phyloP scores from a whole-genome alignment of 768 basidiomycete species.

The Cyclocybe aegerita region DNA sequence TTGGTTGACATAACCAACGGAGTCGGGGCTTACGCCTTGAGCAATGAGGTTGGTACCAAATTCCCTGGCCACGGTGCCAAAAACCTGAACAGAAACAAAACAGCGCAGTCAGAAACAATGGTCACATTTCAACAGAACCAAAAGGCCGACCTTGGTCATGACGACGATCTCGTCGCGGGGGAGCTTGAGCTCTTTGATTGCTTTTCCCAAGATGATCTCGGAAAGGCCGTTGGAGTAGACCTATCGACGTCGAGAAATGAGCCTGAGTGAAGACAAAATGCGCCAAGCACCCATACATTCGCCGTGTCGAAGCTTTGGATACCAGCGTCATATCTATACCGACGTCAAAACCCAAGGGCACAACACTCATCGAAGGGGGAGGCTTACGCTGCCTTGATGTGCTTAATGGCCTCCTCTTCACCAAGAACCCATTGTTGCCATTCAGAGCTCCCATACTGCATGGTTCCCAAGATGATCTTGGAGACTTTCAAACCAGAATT shows the following conservation, averaged over 20 bases:
- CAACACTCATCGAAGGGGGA: neutral
- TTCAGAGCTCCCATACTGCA: constrained; percentile 52
- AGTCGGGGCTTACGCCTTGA: constrained; percentile 26
- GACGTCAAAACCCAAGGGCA: neutral
- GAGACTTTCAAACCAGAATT: constrained; percentile 64
- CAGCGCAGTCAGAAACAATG: neutral
- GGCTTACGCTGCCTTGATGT: constrained; percentile 48
- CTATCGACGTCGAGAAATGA: constrained; percentile 24
- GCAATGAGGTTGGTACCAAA: constrained; percentile 12
- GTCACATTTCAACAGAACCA: neutral
- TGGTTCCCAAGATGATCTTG: constrained; percentile 62
- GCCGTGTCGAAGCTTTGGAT: constrained; percentile 66
- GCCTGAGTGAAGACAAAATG: neutral
- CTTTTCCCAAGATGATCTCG: constrained; percentile 70
- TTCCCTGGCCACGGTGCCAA: constrained; percentile 29
- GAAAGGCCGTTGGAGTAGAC: constrained; percentile 66
- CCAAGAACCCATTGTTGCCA: constrained; percentile 50
- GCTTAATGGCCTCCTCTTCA: constrained; percentile 50
- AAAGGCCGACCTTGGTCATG: constrained; percentile 61
- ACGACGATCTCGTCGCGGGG: constrained; percentile 79
- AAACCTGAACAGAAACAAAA: constrained; percentile 33
- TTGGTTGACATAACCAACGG: constrained; percentile 55
- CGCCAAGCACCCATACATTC: constrained; percentile 28
- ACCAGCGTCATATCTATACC: constrained; percentile 52
- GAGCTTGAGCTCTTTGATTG: constrained; percentile 61